Evolutionary conservation across 1,284 basidiomycete genomes (phyloP), one percentile per base, ranked within the genome.

Genomic region (Marasmius oreades): DNA sequence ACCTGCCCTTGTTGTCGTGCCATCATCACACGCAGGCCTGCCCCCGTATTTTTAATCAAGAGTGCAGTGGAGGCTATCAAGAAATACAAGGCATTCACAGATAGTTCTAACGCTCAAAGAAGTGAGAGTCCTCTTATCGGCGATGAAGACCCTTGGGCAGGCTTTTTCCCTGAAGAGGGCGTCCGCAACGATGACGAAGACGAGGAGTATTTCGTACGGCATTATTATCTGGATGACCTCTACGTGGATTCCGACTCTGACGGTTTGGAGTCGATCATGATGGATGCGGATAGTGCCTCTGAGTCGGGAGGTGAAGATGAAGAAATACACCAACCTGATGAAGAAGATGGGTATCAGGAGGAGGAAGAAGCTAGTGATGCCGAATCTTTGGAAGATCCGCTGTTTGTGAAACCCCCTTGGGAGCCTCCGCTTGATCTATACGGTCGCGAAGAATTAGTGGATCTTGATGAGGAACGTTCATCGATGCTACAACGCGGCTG

Each of bases 1-100:
- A 80, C 82, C 0, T 90, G 88, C 63, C 88, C 88, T 0, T 84
- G 81, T 57, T 90, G 88, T 65, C 81, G 88, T 43, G 69, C 84
- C 11, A 63, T 63, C 6, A 74, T 90, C n/a, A 70, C 67, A 33
- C 73, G 74, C 42, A 78, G 85, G 31, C 88, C 88, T 3, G 79
- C 83, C 22, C 86, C 85, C 1, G 69, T 87, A 16, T 90, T 87
- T 63, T 66, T 88, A 61, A 74, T 90, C 51, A 89, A 88, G 68
- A 74, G 77, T 16, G 73, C 89, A 33, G 74, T 78, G 0, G 67
- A 74, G 11, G 72, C 78, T 2, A 63, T 89, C 26, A 66, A 69
- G 34, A 82, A 80, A 58, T 69, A 69, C 34, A 79, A 76, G 59
- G 61, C 60, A 5, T 55, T 67, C 31, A 31, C 51, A 10, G 57